Conservation (phyloP, 495 filamentous ascomycete genomes). For the Penicillium alfredii region DNA sequence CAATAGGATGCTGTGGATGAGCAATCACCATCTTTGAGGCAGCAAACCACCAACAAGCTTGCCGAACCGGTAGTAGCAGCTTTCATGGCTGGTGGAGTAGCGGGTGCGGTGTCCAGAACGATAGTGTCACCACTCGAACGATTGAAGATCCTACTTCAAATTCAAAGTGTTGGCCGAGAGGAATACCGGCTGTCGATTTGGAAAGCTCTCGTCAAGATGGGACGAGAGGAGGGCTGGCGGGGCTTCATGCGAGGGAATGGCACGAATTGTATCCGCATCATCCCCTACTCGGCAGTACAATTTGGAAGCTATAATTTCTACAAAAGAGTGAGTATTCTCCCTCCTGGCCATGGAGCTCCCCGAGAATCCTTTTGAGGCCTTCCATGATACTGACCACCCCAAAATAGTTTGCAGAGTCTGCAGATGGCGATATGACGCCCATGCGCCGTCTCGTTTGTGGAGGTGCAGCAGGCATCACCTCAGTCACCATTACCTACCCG, state of each 20-base stretch:
- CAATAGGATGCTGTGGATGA: slow-evolving; percentile 10
- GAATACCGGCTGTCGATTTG: slow-evolving; percentile 89
- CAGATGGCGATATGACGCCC: slow-evolving; percentile 61
- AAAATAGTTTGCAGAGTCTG: slow-evolving; percentile 75
- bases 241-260: slow-evolving; percentile 97
- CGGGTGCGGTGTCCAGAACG: slow-evolving; percentile 93
- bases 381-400: slow-evolving; percentile 6
- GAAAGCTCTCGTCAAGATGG: slow-evolving; percentile 89
- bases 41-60: slow-evolving; percentile 20
- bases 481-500: slow-evolving; percentile 74
- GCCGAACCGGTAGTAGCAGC: slow-evolving; percentile 76
- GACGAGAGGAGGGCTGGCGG: slow-evolving; percentile 90
- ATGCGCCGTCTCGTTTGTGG: slow-evolving; percentile 73
- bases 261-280: slow-evolving; percentile 95
- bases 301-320: slow-evolving; percentile 98
- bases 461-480: slow-evolving; percentile 87
- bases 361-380: too few relatives aligned
- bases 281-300: slow-evolving; percentile 96
- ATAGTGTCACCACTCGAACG: slow-evolving; percentile 94
- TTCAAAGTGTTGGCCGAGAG: slow-evolving; percentile 83
- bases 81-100: slow-evolving; percentile 92
- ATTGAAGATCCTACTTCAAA: slow-evolving; percentile 93
- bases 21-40: slow-evolving; percentile 12
- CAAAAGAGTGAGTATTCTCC: slow-evolving; percentile 81
- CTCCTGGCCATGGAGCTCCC: too few relatives aligned